Percentiles rank a stretch among this genome's conserved stretches.
Conservation (phyloP, 805 yeast genomes). For the Lachancea mirantina region DNA sequence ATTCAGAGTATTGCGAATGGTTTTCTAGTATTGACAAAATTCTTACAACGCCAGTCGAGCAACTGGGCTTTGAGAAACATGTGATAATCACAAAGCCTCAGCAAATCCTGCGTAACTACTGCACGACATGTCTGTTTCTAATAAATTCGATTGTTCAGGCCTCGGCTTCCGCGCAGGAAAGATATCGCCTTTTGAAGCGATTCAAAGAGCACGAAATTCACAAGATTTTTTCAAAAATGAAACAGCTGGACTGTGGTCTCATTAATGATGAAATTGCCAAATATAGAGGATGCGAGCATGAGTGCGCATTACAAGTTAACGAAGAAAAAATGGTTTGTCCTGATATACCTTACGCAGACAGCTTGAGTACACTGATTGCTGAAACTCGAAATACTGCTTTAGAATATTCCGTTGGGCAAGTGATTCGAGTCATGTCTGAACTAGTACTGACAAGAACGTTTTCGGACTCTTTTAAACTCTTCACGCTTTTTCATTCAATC, state of each 20-base stretch:
- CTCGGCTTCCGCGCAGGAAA: constrained; percentile 32
- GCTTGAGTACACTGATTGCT: constrained; percentile 16
- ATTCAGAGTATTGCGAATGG: constrained; percentile 10
- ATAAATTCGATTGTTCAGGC: constrained; percentile 55
- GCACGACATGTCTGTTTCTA: constrained; percentile 61
- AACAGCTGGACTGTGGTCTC: constrained; percentile 46
- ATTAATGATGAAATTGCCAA: constrained; percentile 60
- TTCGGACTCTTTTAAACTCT: constrained; percentile 35
- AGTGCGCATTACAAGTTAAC: constrained; percentile 20
- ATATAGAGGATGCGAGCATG: constrained; percentile 38
- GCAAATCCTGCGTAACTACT: constrained; percentile 52
- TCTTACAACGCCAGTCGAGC: constrained; percentile 5
- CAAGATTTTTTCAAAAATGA: constrained; percentile 45
- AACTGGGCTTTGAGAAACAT: neutral
- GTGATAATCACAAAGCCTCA: constrained; percentile 14
- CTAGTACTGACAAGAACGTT: constrained; percentile 51
- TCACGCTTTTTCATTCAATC: constrained; percentile 43
- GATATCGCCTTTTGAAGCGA: constrained; percentile 50
- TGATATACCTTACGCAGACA: constrained; percentile 19
- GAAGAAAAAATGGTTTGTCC: constrained; percentile 33
- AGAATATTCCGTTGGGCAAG: constrained; percentile 52
- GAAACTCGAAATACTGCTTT: constrained; percentile 51
- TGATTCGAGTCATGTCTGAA: constrained; percentile 46
- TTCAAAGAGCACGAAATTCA: constrained; percentile 52
- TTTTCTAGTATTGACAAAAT: constrained; percentile 8